Evolutionary conservation across 768 basidiomycete genomes (phyloP).

Genomic region (Pleurotus djamor): DNA sequence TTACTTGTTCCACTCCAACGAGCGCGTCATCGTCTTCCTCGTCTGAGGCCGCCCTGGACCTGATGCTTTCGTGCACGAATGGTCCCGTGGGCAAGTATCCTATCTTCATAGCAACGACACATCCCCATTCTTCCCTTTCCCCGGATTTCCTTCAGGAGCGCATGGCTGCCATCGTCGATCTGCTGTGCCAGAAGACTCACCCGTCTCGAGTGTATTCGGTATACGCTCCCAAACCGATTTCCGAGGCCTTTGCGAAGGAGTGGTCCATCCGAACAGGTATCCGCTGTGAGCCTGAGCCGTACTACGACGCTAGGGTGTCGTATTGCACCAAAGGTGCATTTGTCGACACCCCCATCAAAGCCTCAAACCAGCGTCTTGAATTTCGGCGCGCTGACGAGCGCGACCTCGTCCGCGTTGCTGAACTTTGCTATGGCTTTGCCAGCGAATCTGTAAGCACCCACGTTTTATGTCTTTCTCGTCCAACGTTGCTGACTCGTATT

Average conservation of each 20-base stretch:
- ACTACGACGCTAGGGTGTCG: slow-evolving; percentile 61
- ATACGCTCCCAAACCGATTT: slow-evolving; percentile 52
- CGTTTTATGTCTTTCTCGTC: not conserved
- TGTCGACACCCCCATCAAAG: slow-evolving; percentile 13
- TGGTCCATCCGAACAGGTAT: slow-evolving; percentile 51
- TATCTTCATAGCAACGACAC: slow-evolving; percentile 56
- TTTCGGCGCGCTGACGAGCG: slow-evolving; percentile 39
- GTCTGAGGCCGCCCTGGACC: slow-evolving; percentile 28
- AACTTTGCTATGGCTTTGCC: slow-evolving; percentile 57
- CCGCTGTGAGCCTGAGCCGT: slow-evolving; percentile 33
- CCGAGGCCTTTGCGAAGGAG: slow-evolving; percentile 38
- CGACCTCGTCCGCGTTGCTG: slow-evolving; percentile 39
- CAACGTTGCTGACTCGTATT: not conserved
- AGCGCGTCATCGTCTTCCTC: not conserved
- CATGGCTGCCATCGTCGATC: slow-evolving; percentile 37
- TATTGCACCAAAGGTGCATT: slow-evolving; percentile 50
- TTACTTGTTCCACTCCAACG: slow-evolving; percentile 19
- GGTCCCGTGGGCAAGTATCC: slow-evolving; percentile 61
- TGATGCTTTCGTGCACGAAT: slow-evolving; percentile 59
- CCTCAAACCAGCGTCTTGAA: slow-evolving; percentile 20
- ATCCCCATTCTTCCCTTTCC: slow-evolving; percentile 34
- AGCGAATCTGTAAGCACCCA: slow-evolving; percentile 47
- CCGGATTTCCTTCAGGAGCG: slow-evolving; percentile 32
- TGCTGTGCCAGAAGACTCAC: slow-evolving; percentile 31
- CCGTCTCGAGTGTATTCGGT: slow-evolving; percentile 58